Evolutionary conservation across 495 filamentous ascomycete genomes (phyloP).

Genomic region (Podospora appendiculata): DNA sequence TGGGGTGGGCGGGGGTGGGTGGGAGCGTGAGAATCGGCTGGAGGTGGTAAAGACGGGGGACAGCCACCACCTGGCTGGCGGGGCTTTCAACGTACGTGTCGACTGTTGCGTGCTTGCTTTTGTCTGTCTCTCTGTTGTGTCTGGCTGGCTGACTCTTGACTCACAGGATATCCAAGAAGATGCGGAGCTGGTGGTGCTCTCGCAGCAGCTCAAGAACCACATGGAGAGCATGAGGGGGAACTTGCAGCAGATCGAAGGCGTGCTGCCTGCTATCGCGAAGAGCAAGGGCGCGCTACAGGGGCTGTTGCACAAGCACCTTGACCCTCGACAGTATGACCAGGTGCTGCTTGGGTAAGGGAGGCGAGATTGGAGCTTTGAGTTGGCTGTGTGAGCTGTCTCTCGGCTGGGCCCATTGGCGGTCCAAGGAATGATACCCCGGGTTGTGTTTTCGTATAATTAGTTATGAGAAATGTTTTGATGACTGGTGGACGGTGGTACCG

Average conservation of each 20-base stretch:
- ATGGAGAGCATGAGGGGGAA: slow-evolving; percentile 54
- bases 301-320: slow-evolving; percentile 34
- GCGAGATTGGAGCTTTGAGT: not conserved
- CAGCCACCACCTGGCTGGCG: not conserved
- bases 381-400: not conserved
- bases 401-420: too few species aligned
- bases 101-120: not conserved
- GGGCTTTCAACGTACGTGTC: slow-evolving; percentile 23
- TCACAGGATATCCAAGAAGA: slow-evolving; percentile 5
- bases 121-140: not conserved
- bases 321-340: slow-evolving; percentile 35
- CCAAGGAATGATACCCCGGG: too few species aligned
- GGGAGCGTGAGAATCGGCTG: not conserved
- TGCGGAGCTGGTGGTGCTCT: slow-evolving; percentile 24
- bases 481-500: too few species aligned
- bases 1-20: slow-evolving; percentile 7
- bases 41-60: not conserved
- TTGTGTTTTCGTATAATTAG: too few species aligned
- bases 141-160: not conserved
- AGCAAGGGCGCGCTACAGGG: slow-evolving; percentile 35
- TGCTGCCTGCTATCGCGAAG: slow-evolving; percentile 32
- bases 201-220: slow-evolving; percentile 35
- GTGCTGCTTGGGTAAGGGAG: slow-evolving; percentile 28
- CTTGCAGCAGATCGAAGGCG: slow-evolving; percentile 41
- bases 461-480: too few species aligned